phyloP scores from a whole-genome alignment of 1,284 basidiomycete species.

The Rhizoctonia solani region DNA sequence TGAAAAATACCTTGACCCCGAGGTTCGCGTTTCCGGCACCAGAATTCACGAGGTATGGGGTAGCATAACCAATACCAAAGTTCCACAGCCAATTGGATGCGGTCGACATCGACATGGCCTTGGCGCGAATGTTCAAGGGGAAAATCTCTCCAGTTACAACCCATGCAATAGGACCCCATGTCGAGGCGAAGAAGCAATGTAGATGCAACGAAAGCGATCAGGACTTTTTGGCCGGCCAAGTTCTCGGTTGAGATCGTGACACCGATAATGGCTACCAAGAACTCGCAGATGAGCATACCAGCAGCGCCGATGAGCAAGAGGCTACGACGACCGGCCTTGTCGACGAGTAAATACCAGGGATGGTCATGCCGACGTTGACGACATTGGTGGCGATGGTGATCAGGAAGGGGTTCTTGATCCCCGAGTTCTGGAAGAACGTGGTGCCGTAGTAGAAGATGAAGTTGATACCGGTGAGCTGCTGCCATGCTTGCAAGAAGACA shows the following conservation, averaged over 20 bases:
- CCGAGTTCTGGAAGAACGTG: constrained; percentile 71
- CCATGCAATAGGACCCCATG: constrained; percentile 80
- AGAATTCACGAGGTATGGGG: constrained; percentile 70
- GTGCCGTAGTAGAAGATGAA: constrained; percentile 83
- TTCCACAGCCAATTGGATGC: constrained; percentile 76
- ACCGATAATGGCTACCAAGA: constrained; percentile 71
- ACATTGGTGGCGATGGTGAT: constrained; percentile 70
- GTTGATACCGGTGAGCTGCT: constrained; percentile 85
- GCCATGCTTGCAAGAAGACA: constrained; percentile 69
- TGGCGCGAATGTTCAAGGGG: constrained; percentile 71
- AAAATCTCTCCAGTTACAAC: constrained; percentile 76
- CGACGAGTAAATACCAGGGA: constrained; percentile 72
- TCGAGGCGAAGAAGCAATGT: constrained; percentile 68
- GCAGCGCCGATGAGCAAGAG: constrained; percentile 73
- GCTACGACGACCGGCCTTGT: constrained; percentile 73
- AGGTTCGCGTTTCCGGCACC: constrained; percentile 51
- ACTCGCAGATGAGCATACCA: constrained; percentile 74
- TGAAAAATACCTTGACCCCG: constrained; percentile 84
- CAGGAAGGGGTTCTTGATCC: constrained; percentile 70
- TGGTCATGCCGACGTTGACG: constrained; percentile 72
- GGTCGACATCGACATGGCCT: constrained; percentile 73
- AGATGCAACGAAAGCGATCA: constrained; percentile 76
- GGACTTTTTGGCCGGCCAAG: constrained; percentile 54
- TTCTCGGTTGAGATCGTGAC: constrained; percentile 60
- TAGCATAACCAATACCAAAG: constrained; percentile 63